Base-by-base conservation (phyloP, 305 asterid species). In the Fraxinus xanthoxyloides region DNA sequence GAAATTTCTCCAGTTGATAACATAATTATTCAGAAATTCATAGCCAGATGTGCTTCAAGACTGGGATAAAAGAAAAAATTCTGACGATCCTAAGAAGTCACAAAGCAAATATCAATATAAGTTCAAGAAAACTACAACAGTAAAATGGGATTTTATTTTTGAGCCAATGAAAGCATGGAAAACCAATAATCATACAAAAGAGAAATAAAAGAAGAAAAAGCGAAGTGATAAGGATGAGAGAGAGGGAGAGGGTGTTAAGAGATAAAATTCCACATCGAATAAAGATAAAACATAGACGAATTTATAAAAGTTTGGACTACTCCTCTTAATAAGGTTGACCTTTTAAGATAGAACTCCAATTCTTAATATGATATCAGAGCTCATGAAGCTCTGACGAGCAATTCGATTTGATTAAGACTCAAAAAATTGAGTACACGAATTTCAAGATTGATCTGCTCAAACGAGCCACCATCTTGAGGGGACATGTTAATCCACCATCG, bases 111-210 rank as follows among this genome's bases (percentile, higher is more conserved):
- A 74, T 7, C 87, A 61, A 81, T 63, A 84, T 72, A 81, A 77
- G 36, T 76, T 40, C 77, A 78, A 81, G 89, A 83, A 46, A 85
- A 78, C 80, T 80, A 76, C 59, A 77, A 36, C 10, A 70, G 69
- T 76, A 76, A 77, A 86, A 77, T 72, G 86, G 79, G 84, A 24
- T 76, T 76, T 83, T 30, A 56, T 19, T 8, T 79, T 54, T 79
- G 79, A 72, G 86, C 84, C 87, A 87, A 84, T 83, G 77, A 79
- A 86, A 79, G 70, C 30, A 78, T 23, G 74, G 83, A 76, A 79
- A 85, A 34, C 63, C 63, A 79, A 75, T 82, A 87, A 75, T 81
- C 54, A 38, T 75, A 78, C 83, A 84, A 74, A 79, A 70, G 72
- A 65, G 79, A 46, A 46, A n/a, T 9, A 38, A 38, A 80, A 73